Base-by-base conservation (phyloP, 192 early-diverging fungal genomes). In the Podila epigama region DNA sequence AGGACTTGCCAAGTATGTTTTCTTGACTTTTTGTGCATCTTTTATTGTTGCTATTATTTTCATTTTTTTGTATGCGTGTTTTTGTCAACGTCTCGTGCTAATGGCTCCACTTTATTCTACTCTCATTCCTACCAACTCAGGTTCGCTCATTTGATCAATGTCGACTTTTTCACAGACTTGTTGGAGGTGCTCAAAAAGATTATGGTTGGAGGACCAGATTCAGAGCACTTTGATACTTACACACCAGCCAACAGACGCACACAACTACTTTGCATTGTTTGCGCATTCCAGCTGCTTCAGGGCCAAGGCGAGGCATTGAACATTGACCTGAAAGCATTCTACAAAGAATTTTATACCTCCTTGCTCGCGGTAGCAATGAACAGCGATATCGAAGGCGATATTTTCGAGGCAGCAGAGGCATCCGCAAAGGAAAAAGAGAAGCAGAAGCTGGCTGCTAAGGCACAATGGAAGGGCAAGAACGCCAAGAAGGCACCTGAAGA, bases 121-220 rank as follows among this genome's bases (percentile, higher is more conserved):
- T 55, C 41, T 32, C 27, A 57, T 51, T 48, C 29, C 29, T 58
- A 56, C 11, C 8, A 67, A n/a, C n/a, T n/a, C 58, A 85, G 89
- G 64, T 98, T 96, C 84, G 93, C 96, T 13, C 97, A 98, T 79
- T 80, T 99, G 37, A 99, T 99, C 80, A 96, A 92, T 67, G 90
- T 99, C 27, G 96, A 99, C 62, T 97, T 97, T 62, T 99, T 97
- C 79, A 84, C 90, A 7, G 96, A 98, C 79, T 79, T 99, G 68
- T 79, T 99, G 48, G 83, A 89, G 27, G 84, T 93, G 22, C 84
- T 99, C 28, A 93, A 94, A 70, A 89, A 87, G 44, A 94, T 98
- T 22, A 91, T 93, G 83, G 77, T 84, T 42, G 83, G 88, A 29
- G 87, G 84, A 81, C 2, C 83, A 68, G 44, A 69, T 70, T 28